phyloP scores from a whole-genome alignment of 306 rosid genomes.

The Betula pendula region DNA sequence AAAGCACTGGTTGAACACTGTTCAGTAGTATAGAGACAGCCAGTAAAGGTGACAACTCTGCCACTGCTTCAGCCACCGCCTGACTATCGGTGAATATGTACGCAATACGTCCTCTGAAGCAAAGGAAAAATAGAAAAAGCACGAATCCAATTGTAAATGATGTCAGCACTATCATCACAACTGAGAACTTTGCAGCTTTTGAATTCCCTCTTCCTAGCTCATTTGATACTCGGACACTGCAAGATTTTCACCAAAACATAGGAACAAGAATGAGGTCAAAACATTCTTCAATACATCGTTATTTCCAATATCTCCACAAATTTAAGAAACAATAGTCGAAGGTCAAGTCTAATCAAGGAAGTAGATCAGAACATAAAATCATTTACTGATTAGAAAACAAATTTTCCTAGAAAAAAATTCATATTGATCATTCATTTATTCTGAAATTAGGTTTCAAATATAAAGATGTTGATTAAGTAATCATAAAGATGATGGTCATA shows the following conservation, averaged over 20 bases:
- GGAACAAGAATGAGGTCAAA: too few relatives aligned
- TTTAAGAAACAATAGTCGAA: too few relatives aligned
- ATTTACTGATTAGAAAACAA: too few relatives aligned
- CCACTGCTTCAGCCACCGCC: slow-evolving; percentile 47
- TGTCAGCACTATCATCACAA: slow-evolving; percentile 35
- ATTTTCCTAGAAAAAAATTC: too few relatives aligned
- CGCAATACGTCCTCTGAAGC: slow-evolving; percentile 40
- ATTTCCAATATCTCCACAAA: too few relatives aligned
- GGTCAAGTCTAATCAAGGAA: too few relatives aligned
- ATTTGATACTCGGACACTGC: slow-evolving; percentile 57
- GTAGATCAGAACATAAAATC: too few relatives aligned
- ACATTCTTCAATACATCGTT: too few relatives aligned
- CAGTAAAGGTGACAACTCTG: slow-evolving; percentile 47
- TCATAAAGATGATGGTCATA: slow-evolving; percentile 13
- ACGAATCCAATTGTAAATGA: slow-evolving; percentile 44
- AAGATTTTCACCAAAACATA: too few relatives aligned
- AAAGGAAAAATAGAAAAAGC: slow-evolving; percentile 43
- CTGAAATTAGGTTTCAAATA: too few relatives aligned
- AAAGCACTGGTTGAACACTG: slow-evolving; percentile 63
- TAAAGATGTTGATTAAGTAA: too few relatives aligned
- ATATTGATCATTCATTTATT: too few relatives aligned
- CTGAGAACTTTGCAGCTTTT: slow-evolving; percentile 50
- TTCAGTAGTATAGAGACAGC: slow-evolving; percentile 54
- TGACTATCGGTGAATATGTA: slow-evolving; percentile 47
- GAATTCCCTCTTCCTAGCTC: slow-evolving; percentile 64